Conservation (phyloP, 1,139 yeast genomes). For the Sugiyamaella sp. region DNA sequence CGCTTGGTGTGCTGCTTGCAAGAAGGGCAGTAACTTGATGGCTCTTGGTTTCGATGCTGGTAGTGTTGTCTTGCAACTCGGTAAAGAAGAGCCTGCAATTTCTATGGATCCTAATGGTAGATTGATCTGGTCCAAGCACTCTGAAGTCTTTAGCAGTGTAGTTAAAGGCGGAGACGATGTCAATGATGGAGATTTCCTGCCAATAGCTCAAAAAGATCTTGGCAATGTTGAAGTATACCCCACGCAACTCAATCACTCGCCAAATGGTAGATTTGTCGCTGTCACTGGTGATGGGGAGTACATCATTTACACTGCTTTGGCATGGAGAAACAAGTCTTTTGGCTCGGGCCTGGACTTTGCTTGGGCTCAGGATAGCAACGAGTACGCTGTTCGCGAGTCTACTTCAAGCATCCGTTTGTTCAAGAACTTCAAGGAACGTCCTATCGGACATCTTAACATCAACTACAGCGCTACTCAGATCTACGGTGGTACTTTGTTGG, state of each 20-base stretch:
- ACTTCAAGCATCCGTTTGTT: slow-evolving; percentile 66
- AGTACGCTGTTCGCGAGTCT: slow-evolving; percentile 81
- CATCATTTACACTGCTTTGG: slow-evolving; percentile 92
- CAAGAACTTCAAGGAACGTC: slow-evolving; percentile 82
- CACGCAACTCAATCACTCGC: slow-evolving; percentile 82
- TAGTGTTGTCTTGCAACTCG: slow-evolving; percentile 79
- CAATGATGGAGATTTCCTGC: slow-evolving; percentile 74
- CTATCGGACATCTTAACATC: slow-evolving; percentile 57
- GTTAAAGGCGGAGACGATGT: slow-evolving; percentile 62
- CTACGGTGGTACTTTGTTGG: slow-evolving; percentile 84
- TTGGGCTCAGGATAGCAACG: slow-evolving; percentile 91
- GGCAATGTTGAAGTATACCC: slow-evolving; percentile 95
- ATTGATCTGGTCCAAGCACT: slow-evolving; percentile 86
- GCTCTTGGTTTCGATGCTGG: slow-evolving; percentile 97
- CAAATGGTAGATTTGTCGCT: slow-evolving; percentile 95
- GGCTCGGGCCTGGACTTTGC: slow-evolving; percentile 90
- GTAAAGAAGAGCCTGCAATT: slow-evolving; percentile 91
- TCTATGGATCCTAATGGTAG: slow-evolving; percentile 95
- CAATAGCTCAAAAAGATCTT: slow-evolving; percentile 80
- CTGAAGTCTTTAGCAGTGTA: slow-evolving; percentile 84
- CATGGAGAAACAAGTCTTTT: slow-evolving; percentile 95
- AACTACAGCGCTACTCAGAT: slow-evolving; percentile 78
- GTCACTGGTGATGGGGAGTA: slow-evolving; percentile 99
- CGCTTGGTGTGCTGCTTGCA: slow-evolving; percentile 91
- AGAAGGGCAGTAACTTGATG: slow-evolving; percentile 74